phyloP scores from a whole-genome alignment of 352 stramenopile species.

The Pythium brachiatum region DNA sequence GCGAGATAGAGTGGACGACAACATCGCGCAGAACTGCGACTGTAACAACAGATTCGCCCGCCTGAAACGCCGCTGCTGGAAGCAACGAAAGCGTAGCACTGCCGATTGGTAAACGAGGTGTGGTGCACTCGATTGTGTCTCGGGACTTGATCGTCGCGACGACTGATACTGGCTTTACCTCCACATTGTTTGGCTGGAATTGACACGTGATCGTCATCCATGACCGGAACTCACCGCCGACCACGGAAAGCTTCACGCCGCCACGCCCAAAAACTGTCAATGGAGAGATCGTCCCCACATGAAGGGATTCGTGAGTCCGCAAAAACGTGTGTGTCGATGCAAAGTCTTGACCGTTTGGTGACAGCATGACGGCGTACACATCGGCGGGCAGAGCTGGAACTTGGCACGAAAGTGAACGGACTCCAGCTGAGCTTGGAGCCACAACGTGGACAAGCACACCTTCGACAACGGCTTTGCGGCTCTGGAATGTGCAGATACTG shows the following conservation, averaged over 20 bases:
- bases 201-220: slow-evolving; percentile 24
- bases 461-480: not conserved
- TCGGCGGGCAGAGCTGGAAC: slow-evolving; percentile 13
- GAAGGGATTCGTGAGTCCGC: slow-evolving; percentile 14
- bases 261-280: not conserved
- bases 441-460: not conserved
- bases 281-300: not conserved
- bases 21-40: slow-evolving; percentile 6
- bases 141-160: not conserved
- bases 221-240: slow-evolving; percentile 6
- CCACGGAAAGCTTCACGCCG: slow-evolving; percentile 1
- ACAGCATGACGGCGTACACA: slow-evolving; percentile 16
- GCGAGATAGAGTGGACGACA: slow-evolving; percentile 16
- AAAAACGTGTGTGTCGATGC: slow-evolving; percentile 1
- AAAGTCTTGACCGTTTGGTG: slow-evolving; percentile 26
- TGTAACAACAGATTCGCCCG: not conserved
- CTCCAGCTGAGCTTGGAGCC: not conserved
- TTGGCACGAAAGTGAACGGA: slow-evolving; percentile 1
- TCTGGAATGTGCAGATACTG: slow-evolving; percentile 10
- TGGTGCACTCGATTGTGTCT: slow-evolving; percentile 9
- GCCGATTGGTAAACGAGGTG: slow-evolving; percentile 17
- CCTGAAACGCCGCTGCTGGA: not conserved
- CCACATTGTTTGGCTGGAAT: not conserved
- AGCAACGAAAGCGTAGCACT: not conserved
- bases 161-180: not conserved